A percentile compares a stretch with the other conserved stretches of the same genome.
These are phyloP conservation scores for Coriaria nepalensis DNA, from an alignment of 306 rosid genomes.

Conservation along the genomic window DNA sequence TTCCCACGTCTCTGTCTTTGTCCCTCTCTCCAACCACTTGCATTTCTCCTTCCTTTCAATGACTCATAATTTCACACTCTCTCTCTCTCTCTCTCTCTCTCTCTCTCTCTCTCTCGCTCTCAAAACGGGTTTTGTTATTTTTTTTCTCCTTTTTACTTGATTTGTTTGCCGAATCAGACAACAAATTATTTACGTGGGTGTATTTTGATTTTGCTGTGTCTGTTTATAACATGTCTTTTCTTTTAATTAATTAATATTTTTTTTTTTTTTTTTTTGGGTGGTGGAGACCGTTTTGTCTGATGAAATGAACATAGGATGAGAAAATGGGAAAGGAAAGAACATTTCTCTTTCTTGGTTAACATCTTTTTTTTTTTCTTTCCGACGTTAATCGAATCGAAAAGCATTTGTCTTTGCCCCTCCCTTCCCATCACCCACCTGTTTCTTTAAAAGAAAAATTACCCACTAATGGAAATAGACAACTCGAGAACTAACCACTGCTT, in stretches of 20 bases:
- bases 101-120: slow-evolving; percentile 13
- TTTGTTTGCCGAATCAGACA: slow-evolving; percentile 4
- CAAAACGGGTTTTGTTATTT: neutral
- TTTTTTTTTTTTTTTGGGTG: neutral
- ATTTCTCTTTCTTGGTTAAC: slow-evolving; percentile 45
- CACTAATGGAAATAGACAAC: slow-evolving; percentile 49
- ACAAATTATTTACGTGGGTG: neutral
- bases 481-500: slow-evolving; percentile 20
- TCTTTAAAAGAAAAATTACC: slow-evolving; percentile 16
- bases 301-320: neutral
- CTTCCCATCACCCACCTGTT: neutral
- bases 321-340: slow-evolving; percentile 27
- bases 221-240: neutral
- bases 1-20: slow-evolving; percentile 15
- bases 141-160: slow-evolving; percentile 12
- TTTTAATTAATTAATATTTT: no score
- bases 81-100: neutral
- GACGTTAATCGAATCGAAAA: slow-evolving; percentile 94
- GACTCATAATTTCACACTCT: slow-evolving; percentile 17
- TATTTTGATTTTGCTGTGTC: neutral
- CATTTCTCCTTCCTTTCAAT: slow-evolving; percentile 31
- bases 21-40: slow-evolving; percentile 38
- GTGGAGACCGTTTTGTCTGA: slow-evolving; percentile 12
- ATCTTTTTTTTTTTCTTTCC: slow-evolving; percentile 22
- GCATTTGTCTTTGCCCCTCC: slow-evolving; percentile 21